These are phyloP conservation scores for Parathielavia appendiculata DNA, from an alignment of 495 filamentous ascomycete genomes.

Conservation along the genomic window DNA sequence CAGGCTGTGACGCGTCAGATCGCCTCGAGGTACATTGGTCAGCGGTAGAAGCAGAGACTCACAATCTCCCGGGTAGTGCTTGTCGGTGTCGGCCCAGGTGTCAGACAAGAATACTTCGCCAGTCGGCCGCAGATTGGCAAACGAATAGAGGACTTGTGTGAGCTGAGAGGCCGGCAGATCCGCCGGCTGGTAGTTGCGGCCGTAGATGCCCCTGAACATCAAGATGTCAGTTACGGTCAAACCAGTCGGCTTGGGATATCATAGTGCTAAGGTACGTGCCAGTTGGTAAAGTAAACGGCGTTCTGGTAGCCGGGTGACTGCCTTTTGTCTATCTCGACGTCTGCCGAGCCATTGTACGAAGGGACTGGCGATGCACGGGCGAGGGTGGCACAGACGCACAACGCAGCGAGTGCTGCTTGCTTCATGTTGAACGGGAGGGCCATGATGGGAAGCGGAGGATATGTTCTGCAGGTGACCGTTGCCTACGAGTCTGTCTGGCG, in stretches of 20 bases:
- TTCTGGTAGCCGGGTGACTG: slow-evolving; percentile 36
- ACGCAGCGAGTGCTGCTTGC: slow-evolving; percentile 16
- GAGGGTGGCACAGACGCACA: slow-evolving; percentile 19
- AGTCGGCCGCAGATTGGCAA: slow-evolving; percentile 75
- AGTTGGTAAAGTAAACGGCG: slow-evolving; percentile 47
- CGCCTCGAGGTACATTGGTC: background rate
- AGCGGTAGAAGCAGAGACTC: slow-evolving; percentile 19
- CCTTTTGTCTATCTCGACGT: background rate
- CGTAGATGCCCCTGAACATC: slow-evolving; percentile 73
- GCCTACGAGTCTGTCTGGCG: too few species aligned
- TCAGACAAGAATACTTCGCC: slow-evolving; percentile 71
- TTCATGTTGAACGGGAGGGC: slow-evolving; percentile 16
- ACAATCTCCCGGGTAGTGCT: slow-evolving; percentile 60
- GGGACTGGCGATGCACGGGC: slow-evolving; percentile 9
- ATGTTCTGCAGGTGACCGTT: background rate
- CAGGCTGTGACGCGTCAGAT: slow-evolving; percentile 30
- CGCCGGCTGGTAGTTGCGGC: slow-evolving; percentile 70
- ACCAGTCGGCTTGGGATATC: background rate
- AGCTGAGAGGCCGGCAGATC: slow-evolving; percentile 75
- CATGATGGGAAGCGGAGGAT: background rate
- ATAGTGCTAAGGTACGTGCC: slow-evolving; percentile 24
- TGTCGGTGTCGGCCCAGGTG: slow-evolving; percentile 60
- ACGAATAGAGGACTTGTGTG: slow-evolving; percentile 85
- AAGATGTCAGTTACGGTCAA: slow-evolving; percentile 13
- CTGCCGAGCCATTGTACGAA: background rate